Evolutionary conservation across 1,284 basidiomycete genomes (phyloP).

Genomic region (Trichosporon faecale): DNA sequence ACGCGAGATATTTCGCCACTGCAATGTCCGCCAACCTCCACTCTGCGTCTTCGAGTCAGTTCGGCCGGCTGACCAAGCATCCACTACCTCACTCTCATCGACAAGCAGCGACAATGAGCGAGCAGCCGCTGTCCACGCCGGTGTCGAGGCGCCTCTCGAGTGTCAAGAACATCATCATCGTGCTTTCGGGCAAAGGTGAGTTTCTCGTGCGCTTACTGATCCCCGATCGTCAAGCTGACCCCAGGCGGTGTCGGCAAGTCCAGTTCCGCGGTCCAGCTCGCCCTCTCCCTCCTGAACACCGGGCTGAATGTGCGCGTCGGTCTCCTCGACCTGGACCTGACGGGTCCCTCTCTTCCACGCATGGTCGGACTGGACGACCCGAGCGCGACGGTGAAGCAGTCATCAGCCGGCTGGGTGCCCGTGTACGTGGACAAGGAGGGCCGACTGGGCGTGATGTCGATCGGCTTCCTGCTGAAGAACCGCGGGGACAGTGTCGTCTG

Average conservation of each 20-base stretch:
- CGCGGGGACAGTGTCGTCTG: slow-evolving; percentile 93
- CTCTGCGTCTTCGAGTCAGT: not conserved
- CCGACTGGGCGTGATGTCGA: slow-evolving; percentile 89
- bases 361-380: slow-evolving; percentile 89
- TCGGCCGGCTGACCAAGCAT: not conserved
- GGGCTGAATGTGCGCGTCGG: slow-evolving; percentile 66
- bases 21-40: not conserved
- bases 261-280: slow-evolving; percentile 88
- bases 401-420: slow-evolving; percentile 94
- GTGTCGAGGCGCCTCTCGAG: slow-evolving; percentile 63
- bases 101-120: slow-evolving; percentile 30
- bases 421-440: slow-evolving; percentile 81
- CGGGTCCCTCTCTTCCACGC: slow-evolving; percentile 92
- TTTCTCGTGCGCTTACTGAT: not conserved
- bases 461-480: slow-evolving; percentile 87
- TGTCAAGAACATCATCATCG: slow-evolving; percentile 85
- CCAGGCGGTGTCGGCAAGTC: slow-evolving; percentile 95
- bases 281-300: slow-evolving; percentile 74
- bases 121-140: slow-evolving; percentile 54
- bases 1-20: slow-evolving; percentile 10
- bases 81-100: not conserved
- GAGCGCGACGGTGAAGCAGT: slow-evolving; percentile 69
- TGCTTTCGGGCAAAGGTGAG: slow-evolving; percentile 79
- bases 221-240: not conserved
- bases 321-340: slow-evolving; percentile 92